Evolutionary conservation across 116 monocot genomes (phyloP), one percentile per base, ranked within the genome.

Genomic region (Iris pallida): DNA sequence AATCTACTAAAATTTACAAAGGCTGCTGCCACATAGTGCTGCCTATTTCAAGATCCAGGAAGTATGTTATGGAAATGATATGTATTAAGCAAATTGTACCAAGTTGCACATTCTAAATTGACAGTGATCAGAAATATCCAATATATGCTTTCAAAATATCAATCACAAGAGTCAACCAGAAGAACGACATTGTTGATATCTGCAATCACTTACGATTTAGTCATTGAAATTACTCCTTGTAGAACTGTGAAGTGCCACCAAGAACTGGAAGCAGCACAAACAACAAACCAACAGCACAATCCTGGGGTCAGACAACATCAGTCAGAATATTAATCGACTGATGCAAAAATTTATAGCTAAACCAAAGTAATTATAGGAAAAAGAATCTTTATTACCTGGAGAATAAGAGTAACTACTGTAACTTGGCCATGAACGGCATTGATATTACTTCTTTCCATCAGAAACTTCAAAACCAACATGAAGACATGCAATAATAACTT

Each of bases 371-470:
- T 51, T 15, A 13, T 60, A 40, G 16, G 53, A 19, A 61, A 51
- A 6, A 47, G 13, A 56, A 16, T 20, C 12, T 20, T 19, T 45
- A 42, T 40, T 77, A 96, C 96, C 92, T 96, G 96, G 13, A 96
- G 82, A 73, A 96, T 96, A 73, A 96, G 96, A 19, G 81, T 96
- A 53, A 92, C 96, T 44, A 92, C 80, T 30, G 89, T 96, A 68
- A 96, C 87, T 83, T 96, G 96, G 59, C 96, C 89, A 85, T 96
- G 96, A 68, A 96, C 89, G 12, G 89, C 80, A 77, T 85, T 96
- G 53, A 89, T 83, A 63, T 83, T 83, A 72, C 87, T 92, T 76
- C 57, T 86, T 80, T 96, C 96, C 96, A 92, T 96, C 66, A 96
- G 76, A 81, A 96, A 96, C 64, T 96, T 96, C 68, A 96, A 81